phyloP scores from a whole-genome alignment of 139 green algal genomes.

The Limnomonas spitsbergensis region DNA sequence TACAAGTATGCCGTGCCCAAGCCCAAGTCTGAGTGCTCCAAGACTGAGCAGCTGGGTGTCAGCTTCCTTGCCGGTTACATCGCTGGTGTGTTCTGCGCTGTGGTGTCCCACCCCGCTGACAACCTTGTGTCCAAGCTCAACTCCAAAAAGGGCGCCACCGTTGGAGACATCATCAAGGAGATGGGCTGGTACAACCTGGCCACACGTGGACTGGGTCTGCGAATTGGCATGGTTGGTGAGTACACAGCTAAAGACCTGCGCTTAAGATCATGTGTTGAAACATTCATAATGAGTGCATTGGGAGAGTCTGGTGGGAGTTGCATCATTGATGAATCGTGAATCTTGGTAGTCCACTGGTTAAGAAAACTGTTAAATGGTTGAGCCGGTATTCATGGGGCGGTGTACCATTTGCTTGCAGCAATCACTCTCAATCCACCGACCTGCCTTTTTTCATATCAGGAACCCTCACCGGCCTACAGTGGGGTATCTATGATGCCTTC shows the following conservation, averaged over 20 bases:
- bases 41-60: conserved; percentile 87
- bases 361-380: too few species aligned
- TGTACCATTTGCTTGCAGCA: not conserved
- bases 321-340: not conserved
- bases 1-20: conserved; percentile 93
- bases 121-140: conserved; percentile 95
- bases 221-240: conserved; percentile 87
- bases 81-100: conserved; percentile 82
- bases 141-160: conserved; percentile 69
- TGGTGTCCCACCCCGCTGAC: conserved; percentile 87
- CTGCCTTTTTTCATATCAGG: conserved; percentile 7
- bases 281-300: not conserved
- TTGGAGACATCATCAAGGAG: conserved; percentile 67
- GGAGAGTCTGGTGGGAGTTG: not conserved
- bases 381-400: too few species aligned
- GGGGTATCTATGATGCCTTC: conserved; percentile 81
- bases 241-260: not conserved
- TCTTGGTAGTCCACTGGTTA: too few species aligned
- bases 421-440: not conserved
- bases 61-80: conserved; percentile 87
- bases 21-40: conserved; percentile 85
- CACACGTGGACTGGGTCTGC: conserved; percentile 78
- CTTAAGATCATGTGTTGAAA: not conserved
- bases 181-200: conserved; percentile 81
- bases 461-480: conserved; percentile 86